Evolutionary conservation across 192 early-diverging fungal species (phyloP), one percentile per base, ranked within the genome.

Genomic region (Chytriomyces hyalinus): DNA sequence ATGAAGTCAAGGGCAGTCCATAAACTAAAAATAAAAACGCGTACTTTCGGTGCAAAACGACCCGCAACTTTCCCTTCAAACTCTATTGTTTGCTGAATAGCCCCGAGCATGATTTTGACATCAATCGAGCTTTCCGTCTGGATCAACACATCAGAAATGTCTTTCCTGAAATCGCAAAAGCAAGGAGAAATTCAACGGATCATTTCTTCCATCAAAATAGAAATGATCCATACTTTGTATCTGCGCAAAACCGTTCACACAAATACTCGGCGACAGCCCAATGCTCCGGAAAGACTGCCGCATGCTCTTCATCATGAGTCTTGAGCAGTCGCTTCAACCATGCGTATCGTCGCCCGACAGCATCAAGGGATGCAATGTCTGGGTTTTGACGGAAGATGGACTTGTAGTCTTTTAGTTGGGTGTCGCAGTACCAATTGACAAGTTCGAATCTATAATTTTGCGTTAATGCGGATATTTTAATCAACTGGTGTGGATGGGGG

Each of bases 281-380:
- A 20, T 81, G 63, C 3, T 80, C 75, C 0, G 95, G 96, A 65
- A 99, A 99, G 15, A 96, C 87, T 6, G 80, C 79, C 0, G 91
- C 89, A 77, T 97, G 94, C 45, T 92, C 91, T n/a, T 97, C 95
- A 75, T 96, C 93, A 80, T 90, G 92, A n/a, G 87, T 91, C 78
- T 94, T 94, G 49, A 98, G 77, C n/a, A 92, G 83, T 22, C 96
- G 87, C 70, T 96, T 93, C 45, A 99, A 81, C 93, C 95, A 98
- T 4, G 96, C 93, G 80, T 96, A 98, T 28, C 97, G 86, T 28
- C 95, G 85, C 6, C 93, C 92, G 0, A 94, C 90, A 57, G 95
- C 91, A 62, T 93, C 94, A 0, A 99, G 80, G 44, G 91, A 91
- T 28, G 60, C 66, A 24, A 90, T 84, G 69, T 89, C 89, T 17